phyloP scores from a whole-genome alignment of 2,329 filamentous ascomycete genomes.

The Fusarium sp. region DNA sequence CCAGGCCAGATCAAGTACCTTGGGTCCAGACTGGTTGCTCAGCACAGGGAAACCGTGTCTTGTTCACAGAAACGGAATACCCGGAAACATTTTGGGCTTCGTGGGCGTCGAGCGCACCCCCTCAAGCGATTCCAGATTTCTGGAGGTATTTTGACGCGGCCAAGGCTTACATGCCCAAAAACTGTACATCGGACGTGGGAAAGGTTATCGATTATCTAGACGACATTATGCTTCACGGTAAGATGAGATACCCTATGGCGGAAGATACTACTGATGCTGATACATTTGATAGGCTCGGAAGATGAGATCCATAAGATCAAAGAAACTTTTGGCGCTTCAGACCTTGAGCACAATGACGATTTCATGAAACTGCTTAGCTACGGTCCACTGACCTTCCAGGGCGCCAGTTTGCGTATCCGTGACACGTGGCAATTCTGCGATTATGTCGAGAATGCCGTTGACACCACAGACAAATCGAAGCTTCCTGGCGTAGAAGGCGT shows the following conservation, averaged over 20 bases:
- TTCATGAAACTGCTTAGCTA: slow-evolving; percentile 7
- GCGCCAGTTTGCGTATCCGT: neutral
- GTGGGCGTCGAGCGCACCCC: slow-evolving; percentile 4
- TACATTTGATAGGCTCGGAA: neutral
- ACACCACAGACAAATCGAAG: neutral
- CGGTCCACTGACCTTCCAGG: neutral
- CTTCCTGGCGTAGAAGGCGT: neutral
- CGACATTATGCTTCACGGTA: neutral
- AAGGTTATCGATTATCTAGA: slow-evolving; percentile 7
- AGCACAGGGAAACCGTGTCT: neutral
- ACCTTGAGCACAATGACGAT: slow-evolving; percentile 6
- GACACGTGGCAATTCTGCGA: slow-evolving; percentile 10
- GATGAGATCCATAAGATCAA: slow-evolving; percentile 4
- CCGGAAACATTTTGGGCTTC: slow-evolving; percentile 1
- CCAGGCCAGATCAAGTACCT: neutral
- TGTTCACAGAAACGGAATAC: slow-evolving; percentile 3
- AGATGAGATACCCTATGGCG: neutral
- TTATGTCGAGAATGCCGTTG: neutral
- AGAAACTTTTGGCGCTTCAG: neutral
- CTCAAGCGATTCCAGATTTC: neutral
- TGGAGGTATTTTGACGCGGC: slow-evolving; percentile 15
- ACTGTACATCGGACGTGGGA: slow-evolving; percentile 1
- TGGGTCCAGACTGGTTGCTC: slow-evolving; percentile 15
- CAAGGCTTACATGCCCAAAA: slow-evolving; percentile 9
- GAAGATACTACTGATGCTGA: neutral